A percentile compares a stretch with the other conserved stretches of the same genome.
Evolutionary conservation across 371 early-diverging fungal genomes (phyloP).

Genomic region (Smittium mucronatum): DNA sequence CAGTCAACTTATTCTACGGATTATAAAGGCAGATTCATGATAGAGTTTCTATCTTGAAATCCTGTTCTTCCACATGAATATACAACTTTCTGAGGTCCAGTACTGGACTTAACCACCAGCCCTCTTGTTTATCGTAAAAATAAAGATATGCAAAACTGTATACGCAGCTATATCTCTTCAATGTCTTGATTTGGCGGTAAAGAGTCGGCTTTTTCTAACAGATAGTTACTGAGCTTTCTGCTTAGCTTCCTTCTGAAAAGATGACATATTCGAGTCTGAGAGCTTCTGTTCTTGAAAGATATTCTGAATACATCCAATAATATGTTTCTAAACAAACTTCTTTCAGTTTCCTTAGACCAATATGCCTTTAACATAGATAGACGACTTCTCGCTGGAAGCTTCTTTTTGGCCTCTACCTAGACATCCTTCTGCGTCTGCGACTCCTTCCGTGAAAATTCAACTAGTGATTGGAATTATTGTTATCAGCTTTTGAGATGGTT

Average conservation of each 20-base stretch:
- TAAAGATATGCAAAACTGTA: neutral
- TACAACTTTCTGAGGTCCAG: slow-evolving; percentile 29
- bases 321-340: neutral
- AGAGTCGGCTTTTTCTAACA: neutral
- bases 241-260: neutral
- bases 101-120: slow-evolving; percentile 14
- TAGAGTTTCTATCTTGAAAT: slow-evolving; percentile 20
- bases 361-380: neutral
- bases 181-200: slow-evolving; percentile 4
- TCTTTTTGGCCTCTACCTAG: neutral
- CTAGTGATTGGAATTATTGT: neutral
- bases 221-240: neutral
- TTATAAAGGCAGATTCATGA: slow-evolving; percentile 20
- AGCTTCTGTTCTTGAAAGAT: neutral
- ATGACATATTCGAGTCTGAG: no score
- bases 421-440: neutral
- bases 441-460: neutral
- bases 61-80: slow-evolving; percentile 21
- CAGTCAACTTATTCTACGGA: slow-evolving; percentile 23
- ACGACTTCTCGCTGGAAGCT: neutral
- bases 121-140: neutral
- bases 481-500: neutral
- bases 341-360: neutral
- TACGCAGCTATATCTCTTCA: neutral
- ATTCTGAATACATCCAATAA: neutral